phyloP scores from a whole-genome alignment of 768 basidiomycete species.

The Rickenella mellea region DNA sequence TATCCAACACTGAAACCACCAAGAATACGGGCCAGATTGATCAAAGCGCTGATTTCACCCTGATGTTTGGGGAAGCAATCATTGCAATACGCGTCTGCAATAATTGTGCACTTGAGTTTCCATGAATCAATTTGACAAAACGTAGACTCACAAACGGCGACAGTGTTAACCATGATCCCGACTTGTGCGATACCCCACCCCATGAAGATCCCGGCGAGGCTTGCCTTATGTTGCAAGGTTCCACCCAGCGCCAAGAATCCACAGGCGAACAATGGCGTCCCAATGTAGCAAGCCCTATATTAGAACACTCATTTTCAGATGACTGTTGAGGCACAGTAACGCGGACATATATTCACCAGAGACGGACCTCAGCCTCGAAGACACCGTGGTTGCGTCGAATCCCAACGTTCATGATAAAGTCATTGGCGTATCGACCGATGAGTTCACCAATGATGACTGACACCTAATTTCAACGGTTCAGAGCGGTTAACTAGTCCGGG shows the following conservation, averaged over 20 bases:
- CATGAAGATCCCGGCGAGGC: conserved; percentile 45
- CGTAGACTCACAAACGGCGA: conserved; percentile 45
- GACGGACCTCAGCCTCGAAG: conserved; percentile 50
- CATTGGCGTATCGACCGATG: conserved; percentile 42
- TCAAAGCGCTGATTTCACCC: conserved; percentile 54
- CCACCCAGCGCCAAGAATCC: conserved; percentile 54
- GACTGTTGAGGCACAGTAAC: too few relatives aligned
- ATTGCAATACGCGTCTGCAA: conserved; percentile 36
- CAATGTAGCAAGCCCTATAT: conserved; percentile 54
- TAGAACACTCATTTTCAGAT: too few relatives aligned
- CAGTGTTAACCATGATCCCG: conserved; percentile 50
- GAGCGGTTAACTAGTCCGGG: not conserved
- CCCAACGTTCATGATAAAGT: conserved; percentile 37
- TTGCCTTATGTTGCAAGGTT: conserved; percentile 41
- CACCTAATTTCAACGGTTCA: conserved; percentile 22
- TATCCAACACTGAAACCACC: conserved; percentile 59
- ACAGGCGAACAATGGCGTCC: conserved; percentile 44
- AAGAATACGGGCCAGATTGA: conserved; percentile 48
- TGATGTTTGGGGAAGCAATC: conserved; percentile 41
- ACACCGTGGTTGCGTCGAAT: conserved; percentile 45
- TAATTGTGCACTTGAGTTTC: too few relatives aligned
- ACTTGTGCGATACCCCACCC: conserved; percentile 61
- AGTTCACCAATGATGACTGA: conserved; percentile 45
- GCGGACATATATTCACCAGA: too few relatives aligned
- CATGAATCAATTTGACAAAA: too few relatives aligned